Base-by-base conservation (phyloP, 805 yeast genomes). In the Monosporozyma solicola region DNA sequence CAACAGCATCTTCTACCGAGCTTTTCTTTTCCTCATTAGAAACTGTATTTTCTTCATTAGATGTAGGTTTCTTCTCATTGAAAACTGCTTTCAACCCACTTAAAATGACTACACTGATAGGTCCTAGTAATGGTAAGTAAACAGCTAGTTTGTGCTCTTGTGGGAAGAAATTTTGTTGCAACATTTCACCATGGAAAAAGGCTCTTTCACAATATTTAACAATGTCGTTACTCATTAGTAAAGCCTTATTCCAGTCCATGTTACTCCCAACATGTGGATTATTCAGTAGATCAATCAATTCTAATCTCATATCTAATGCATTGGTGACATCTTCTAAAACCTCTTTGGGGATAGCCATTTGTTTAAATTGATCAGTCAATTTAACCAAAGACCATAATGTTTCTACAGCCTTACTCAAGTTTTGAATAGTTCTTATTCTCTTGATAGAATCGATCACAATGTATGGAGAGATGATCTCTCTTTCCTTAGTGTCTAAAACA, bases 61-160 rank as follows among this genome's bases (percentile, higher is more conserved):
- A 43, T 32, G 20, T 25, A 29, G 35, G 11, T 22, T 52, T 31
- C 24, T 53, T 55, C 48, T 79, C 83, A 47, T 70, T 70, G 16
- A 76, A 13, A 2, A 75, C 58, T 54, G 82, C 79, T 3, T 82
- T 24, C 1, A 78, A 51, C 0, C 84, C 85, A 53, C 83, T 65
- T 1, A 74, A 22, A 11, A 79, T 64, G 24, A 94, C 90, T 27
- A 92, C 79, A 1, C 79, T 71, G 37, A 90, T 72, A 1, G 99
- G 99, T 0, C 98, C 98, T 37, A 91, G 67, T 47, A 92, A 72
- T 0, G 99, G 99, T 63, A 89, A 73, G 59, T 90, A 94, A 1
- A 94, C 96, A 0, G 99, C 98, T 62, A 94, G 75, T 67, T 88
- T 91, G 65, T 92, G 99, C 67, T 92, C 97, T 57, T 87, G 92